phyloP scores from a whole-genome alignment of 2,329 filamentous ascomycete genomes.

The Keithomyces neogunnii region DNA sequence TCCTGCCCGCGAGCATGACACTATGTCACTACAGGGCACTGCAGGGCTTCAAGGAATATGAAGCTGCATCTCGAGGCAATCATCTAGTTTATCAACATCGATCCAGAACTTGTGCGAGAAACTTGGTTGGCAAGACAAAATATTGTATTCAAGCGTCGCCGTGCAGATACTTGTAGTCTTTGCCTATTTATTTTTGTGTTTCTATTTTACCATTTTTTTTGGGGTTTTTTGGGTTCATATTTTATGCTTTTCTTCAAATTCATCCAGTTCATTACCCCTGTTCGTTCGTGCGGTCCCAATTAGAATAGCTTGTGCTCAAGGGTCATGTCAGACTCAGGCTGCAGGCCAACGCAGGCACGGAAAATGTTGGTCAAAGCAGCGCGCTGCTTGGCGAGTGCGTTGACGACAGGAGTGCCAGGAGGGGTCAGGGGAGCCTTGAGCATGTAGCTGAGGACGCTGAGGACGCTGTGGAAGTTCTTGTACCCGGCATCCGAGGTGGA shows the following conservation, averaged over 20 bases:
- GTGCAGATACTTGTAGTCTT: constrained; percentile 11
- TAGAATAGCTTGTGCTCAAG: constrained; percentile 96
- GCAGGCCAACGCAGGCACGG: constrained; percentile 90
- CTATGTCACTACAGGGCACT: too few species aligned
- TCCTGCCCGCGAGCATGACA: too few species aligned
- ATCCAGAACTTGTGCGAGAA: too few species aligned
- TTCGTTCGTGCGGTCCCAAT: constrained; percentile 7
- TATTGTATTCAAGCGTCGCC: constrained; percentile 3
- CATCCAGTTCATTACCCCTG: neutral
- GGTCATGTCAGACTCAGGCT: constrained; percentile 98
- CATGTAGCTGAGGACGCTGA: constrained; percentile 98
- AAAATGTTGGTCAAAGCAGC: constrained; percentile 95
- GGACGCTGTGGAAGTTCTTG: constrained; percentile 92
- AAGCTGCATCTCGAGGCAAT: too few species aligned
- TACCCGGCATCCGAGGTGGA: constrained; percentile 55
- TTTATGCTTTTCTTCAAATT: neutral
- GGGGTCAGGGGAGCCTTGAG: constrained; percentile 92
- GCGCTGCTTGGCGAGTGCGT: constrained; percentile 92
- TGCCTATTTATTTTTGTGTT: constrained; percentile 10
- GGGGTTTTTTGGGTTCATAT: neutral
- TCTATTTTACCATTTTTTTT: neutral
- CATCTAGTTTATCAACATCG: too few species aligned
- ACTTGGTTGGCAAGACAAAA: neutral
- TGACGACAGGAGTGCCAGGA: constrained; percentile 90
- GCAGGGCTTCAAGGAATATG: too few species aligned